Base-by-base conservation (phyloP, 768 basidiomycete species). In the Tricholoma matsutake region DNA sequence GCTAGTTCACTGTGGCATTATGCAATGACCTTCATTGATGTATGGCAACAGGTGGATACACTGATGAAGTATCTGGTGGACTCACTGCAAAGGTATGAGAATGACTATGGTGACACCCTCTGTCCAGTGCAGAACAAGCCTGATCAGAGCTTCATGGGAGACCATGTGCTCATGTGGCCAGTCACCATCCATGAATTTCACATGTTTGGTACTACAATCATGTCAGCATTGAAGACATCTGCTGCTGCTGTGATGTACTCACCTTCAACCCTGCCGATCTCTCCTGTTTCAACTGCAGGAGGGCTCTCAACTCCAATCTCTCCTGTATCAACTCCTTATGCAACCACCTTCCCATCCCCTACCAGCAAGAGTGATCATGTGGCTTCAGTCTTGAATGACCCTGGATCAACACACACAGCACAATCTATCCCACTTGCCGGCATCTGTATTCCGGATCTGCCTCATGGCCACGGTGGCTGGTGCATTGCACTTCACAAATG, bases 41-140 rank as follows among this genome's bases (percentile, higher is more conserved):
- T 6, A 45, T 56, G 62, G 14, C 4, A 16, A 32, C 54, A 68
- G 69, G 34, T 55, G 2, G 66, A 68, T 43, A 70, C n/a, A n/a
- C n/a, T n/a, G n/a, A n/a, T n/a, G n/a, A n/a, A n/a, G n/a, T n/a
- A n/a, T n/a, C n/a, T n/a, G 0, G 49, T 75, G 1, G 68, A 75
- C 45, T 67, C 67, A 20, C 67, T 73, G 1, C 54, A 69, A n/a
- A 63, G 57, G 8, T 71, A 69, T 25, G 67, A 74, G 58, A 61
- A 66, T 5, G 64, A 66, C 37, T 65, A 73, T 10, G 20, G 45
- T 25, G 9, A 47, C 9, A 8, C 45, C 9, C 45, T 47, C 9
- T 47, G 45, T 25, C 45, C 45, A 25, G 22, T 47, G 45, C 45
- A 47, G 45, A 47, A 20, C 9, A 11, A 47, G 20, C 20, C 45